Evolutionary conservation across 1,284 basidiomycete genomes (phyloP).

Genomic region (Coriolopsis trogii): DNA sequence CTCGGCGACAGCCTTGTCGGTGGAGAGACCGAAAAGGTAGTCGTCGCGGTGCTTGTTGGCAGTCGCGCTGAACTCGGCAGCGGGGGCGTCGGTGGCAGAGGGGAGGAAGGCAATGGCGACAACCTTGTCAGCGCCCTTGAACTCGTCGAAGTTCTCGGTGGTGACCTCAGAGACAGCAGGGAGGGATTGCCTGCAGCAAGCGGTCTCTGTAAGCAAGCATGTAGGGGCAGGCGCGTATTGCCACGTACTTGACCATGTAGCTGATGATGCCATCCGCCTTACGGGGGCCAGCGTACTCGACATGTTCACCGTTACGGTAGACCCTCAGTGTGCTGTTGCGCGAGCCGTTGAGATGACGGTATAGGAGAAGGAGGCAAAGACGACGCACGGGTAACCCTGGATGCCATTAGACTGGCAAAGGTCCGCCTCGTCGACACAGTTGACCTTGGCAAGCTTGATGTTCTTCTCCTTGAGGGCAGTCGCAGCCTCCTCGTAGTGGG

Average conservation of each 20-base stretch:
- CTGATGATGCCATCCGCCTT: constrained; percentile 96
- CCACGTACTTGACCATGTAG: constrained; percentile 97
- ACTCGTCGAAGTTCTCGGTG: constrained; percentile 77
- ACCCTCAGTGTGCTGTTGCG: constrained; percentile 78
- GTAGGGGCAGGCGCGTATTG: too few relatives aligned
- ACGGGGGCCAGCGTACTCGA: constrained; percentile 87
- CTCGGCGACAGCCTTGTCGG: constrained; percentile 69
- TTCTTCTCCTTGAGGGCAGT: constrained; percentile 87
- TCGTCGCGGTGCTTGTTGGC: constrained; percentile 91
- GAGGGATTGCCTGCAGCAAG: constrained; percentile 76
- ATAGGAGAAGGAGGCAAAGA: not conserved
- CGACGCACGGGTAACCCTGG: constrained; percentile 87
- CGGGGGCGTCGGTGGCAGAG: constrained; percentile 66
- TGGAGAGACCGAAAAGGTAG: constrained; percentile 89
- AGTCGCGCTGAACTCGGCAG: constrained; percentile 73
- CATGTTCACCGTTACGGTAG: constrained; percentile 83
- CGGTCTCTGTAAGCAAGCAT: not conserved
- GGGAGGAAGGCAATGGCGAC: constrained; percentile 88
- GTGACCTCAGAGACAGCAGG: constrained; percentile 92
- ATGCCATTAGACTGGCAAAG: constrained; percentile 86
- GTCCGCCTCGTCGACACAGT: constrained; percentile 90
- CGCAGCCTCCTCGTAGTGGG: constrained; percentile 96
- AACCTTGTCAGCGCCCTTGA: constrained; percentile 89
- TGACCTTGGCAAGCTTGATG: constrained; percentile 95
- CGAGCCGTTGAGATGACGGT: not conserved